phyloP scores from a whole-genome alignment of 768 basidiomycete genomes.

The Coprinopsis marcescibilis region DNA sequence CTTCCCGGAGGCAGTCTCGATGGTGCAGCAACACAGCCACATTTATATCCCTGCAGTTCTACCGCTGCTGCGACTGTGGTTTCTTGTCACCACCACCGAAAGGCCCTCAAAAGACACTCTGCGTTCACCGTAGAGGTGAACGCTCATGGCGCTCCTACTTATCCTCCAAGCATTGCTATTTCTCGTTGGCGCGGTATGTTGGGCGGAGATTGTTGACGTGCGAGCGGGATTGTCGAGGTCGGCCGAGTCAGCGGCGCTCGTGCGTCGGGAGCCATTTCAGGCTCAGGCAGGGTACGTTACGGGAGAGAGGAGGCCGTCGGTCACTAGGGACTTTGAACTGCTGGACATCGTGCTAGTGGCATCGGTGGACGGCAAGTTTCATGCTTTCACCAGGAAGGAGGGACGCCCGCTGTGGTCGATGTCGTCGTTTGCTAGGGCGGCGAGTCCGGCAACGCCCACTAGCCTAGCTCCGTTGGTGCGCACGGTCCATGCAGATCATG shows the following conservation, averaged over 20 bases:
- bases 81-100: slow-evolving; percentile 5
- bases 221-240: background rate
- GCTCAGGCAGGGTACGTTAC: background rate
- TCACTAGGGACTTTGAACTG: slow-evolving; percentile 47
- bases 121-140: slow-evolving; percentile 10
- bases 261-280: background rate
- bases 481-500: slow-evolving; percentile 55
- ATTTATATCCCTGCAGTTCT: no score
- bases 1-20: no score
- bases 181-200: slow-evolving; percentile 7
- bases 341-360: slow-evolving; percentile 85
- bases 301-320: background rate
- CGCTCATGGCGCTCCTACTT: slow-evolving; percentile 8
- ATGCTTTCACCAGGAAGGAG: slow-evolving; percentile 84
- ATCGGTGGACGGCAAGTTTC: slow-evolving; percentile 91
- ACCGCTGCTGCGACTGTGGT: background rate
- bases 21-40: slow-evolving; percentile 4
- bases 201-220: slow-evolving; percentile 9
- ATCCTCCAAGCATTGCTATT: slow-evolving; percentile 1
- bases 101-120: background rate
- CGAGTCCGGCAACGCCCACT: slow-evolving; percentile 2
- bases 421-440: slow-evolving; percentile 43
- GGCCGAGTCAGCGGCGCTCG: slow-evolving; percentile 8
- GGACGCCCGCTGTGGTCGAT: slow-evolving; percentile 88
- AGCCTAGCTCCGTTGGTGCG: slow-evolving; percentile 67